phyloP scores from a whole-genome alignment of 495 filamentous ascomycete genomes.

The Daldinia concentrica region DNA sequence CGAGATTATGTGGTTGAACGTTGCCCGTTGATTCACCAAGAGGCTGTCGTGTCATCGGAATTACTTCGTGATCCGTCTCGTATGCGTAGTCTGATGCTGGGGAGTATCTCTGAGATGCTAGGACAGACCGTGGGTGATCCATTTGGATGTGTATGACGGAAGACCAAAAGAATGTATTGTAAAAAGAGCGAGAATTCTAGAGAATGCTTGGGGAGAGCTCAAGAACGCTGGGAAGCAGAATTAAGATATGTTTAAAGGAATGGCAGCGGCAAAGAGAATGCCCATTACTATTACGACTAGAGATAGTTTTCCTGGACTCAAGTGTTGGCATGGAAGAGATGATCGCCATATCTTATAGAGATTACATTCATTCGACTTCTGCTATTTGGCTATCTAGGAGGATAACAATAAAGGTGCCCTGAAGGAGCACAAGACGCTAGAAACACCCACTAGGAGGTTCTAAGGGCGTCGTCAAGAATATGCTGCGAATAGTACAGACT shows the following conservation, averaged over 20 bases:
- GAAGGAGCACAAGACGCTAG: constrained; percentile 30
- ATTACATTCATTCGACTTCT: constrained; percentile 20
- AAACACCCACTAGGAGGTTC: constrained; percentile 36
- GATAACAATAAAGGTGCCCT: constrained; percentile 28
- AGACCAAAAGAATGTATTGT: constrained; percentile 48
- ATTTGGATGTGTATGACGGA: constrained; percentile 37
- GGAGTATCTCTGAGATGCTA: constrained; percentile 48
- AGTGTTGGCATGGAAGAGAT: constrained; percentile 46
- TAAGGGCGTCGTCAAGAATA: constrained; percentile 45
- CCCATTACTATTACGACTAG: constrained; percentile 43
- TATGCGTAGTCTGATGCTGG: constrained; percentile 47
- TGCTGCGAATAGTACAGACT: constrained; percentile 40
- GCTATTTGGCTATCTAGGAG: constrained; percentile 32
- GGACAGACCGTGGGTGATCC: constrained; percentile 46
- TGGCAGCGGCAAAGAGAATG: constrained; percentile 48
- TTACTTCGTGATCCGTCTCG: constrained; percentile 45
- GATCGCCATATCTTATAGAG: constrained; percentile 48
- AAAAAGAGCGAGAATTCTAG: constrained; percentile 45
- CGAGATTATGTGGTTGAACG: constrained; percentile 54
- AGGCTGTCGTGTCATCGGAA: constrained; percentile 51
- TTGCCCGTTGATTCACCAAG: constrained; percentile 62
- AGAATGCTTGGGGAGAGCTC: constrained; percentile 42
- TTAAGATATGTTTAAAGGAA: constrained; percentile 50
- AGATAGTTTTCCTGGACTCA: constrained; percentile 31
- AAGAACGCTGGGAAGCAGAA: constrained; percentile 50